phyloP scores from a whole-genome alignment of 225 moss, liverwort and hornwort genomes.

The Neckera pumila region DNA sequence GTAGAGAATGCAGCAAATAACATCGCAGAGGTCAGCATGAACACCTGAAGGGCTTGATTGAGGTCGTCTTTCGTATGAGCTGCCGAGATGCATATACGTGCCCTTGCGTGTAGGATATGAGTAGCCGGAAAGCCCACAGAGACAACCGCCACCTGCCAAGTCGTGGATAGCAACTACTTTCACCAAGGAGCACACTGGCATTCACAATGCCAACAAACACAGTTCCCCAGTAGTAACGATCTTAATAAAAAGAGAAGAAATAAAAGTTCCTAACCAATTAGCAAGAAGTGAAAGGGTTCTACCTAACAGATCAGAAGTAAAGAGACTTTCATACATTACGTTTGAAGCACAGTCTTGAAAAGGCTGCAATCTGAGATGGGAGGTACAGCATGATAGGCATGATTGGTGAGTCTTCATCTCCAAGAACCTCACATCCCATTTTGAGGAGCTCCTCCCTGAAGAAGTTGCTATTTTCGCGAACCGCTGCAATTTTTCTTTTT shows the following conservation, averaged over 20 bases:
- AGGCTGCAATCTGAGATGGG: slow-evolving; percentile 84
- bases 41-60: slow-evolving; percentile 45
- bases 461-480: slow-evolving; percentile 85
- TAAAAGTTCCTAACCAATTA: not conserved
- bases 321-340: slow-evolving; percentile 57
- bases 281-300: not conserved
- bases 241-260: not conserved
- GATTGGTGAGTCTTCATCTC: slow-evolving; percentile 80
- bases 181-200: not conserved
- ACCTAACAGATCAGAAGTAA: not conserved
- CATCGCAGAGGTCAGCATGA: not conserved
- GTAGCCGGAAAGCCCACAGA: slow-evolving; percentile 81
- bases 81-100: slow-evolving; percentile 87
- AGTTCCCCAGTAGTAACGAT: not conserved
- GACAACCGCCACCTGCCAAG: slow-evolving; percentile 72
- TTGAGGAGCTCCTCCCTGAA: slow-evolving; percentile 70
- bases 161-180: not conserved
- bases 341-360: slow-evolving; percentile 77
- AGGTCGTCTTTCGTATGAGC: slow-evolving; percentile 78
- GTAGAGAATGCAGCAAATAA: not conserved
- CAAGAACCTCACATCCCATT: slow-evolving; percentile 82
- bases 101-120: slow-evolving; percentile 61
- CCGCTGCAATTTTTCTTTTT: slow-evolving; percentile 47
- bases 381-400: slow-evolving; percentile 97
- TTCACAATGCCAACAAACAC: not conserved